These are phyloP conservation scores for Rhipidocladum racemiflorum DNA, from an alignment of 176 grass and related monocot genomes.

Conservation along the genomic window DNA sequence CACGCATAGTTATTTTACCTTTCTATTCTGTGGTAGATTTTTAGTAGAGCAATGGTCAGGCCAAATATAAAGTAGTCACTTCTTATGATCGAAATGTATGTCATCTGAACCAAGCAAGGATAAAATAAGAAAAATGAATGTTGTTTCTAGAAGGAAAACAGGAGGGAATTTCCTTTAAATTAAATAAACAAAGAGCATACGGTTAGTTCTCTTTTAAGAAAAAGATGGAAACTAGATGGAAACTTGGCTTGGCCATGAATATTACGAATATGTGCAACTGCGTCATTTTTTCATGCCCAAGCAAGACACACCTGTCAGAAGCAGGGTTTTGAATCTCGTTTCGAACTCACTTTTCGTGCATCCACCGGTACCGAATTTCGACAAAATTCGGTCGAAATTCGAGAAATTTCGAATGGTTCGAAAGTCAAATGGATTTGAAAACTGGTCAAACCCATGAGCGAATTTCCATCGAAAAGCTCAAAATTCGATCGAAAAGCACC, in stretches of 20 bases:
- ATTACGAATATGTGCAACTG: conserved; percentile 38
- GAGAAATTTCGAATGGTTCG: too few species aligned
- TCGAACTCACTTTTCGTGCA: too few species aligned
- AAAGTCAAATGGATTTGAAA: too few species aligned
- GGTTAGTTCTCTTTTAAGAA: conserved; percentile 30
- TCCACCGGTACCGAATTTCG: too few species aligned
- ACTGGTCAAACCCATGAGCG: too few species aligned
- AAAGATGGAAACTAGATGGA: neutral
- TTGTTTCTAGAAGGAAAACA: neutral
- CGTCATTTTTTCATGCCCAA: conserved; percentile 23
- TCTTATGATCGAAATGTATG: neutral
- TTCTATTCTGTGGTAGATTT: neutral
- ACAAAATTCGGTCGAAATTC: too few species aligned
- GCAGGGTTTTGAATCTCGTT: too few species aligned
- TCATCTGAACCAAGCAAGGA: neutral
- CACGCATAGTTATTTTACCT: neutral
- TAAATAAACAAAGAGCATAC: neutral
- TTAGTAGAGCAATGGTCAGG: neutral
- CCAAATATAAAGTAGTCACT: neutral
- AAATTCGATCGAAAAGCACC: too few species aligned
- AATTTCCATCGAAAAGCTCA: too few species aligned
- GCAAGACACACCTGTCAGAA: conserved; percentile 43
- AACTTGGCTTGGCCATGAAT: conserved; percentile 36
- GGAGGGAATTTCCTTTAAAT: neutral
- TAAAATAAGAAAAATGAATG: neutral